These are phyloP conservation scores for Ophiorrhiza pumila DNA, from an alignment of 257 asterid species.

Conservation along the genomic window DNA sequence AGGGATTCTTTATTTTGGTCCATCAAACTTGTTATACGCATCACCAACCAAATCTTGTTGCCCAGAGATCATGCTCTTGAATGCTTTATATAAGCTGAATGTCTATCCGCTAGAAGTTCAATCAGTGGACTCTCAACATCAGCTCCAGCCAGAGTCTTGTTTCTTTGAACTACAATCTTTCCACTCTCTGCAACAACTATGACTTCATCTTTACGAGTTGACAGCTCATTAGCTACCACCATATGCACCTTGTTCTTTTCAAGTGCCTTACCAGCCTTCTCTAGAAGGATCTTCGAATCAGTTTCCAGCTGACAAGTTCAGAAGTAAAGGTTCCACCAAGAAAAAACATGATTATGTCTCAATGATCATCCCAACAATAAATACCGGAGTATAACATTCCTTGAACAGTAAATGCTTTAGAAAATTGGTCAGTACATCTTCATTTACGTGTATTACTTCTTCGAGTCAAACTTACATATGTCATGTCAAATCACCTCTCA, in stretches of 20 bases:
- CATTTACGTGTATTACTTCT: background rate
- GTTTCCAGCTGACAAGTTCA: conserved; percentile 68
- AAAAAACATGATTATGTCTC: background rate
- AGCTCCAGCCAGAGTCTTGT: conserved; percentile 42
- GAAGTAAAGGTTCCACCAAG: background rate
- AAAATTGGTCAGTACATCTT: background rate
- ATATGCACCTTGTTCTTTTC: conserved; percentile 68
- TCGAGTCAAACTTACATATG: background rate
- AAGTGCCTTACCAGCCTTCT: conserved; percentile 77
- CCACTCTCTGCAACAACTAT: conserved; percentile 55
- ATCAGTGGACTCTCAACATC: conserved; percentile 77
- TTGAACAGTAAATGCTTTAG: background rate
- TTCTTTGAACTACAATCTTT: conserved; percentile 51
- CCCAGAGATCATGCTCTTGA: conserved; percentile 18
- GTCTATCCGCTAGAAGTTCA: conserved; percentile 57
- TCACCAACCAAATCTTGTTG: background rate
- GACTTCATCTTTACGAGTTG: conserved; percentile 88
- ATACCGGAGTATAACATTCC: background rate
- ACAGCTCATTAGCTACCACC: conserved; percentile 96
- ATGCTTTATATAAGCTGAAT: conserved; percentile 48
- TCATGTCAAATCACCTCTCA: background rate
- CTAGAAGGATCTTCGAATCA: conserved; percentile 70
- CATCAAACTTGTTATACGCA: background rate
- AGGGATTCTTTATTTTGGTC: background rate
- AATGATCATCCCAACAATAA: background rate